These are phyloP conservation scores for Juglanconis sp. DNA, from an alignment of 2,329 filamentous ascomycete genomes.

Conservation along the genomic window DNA sequence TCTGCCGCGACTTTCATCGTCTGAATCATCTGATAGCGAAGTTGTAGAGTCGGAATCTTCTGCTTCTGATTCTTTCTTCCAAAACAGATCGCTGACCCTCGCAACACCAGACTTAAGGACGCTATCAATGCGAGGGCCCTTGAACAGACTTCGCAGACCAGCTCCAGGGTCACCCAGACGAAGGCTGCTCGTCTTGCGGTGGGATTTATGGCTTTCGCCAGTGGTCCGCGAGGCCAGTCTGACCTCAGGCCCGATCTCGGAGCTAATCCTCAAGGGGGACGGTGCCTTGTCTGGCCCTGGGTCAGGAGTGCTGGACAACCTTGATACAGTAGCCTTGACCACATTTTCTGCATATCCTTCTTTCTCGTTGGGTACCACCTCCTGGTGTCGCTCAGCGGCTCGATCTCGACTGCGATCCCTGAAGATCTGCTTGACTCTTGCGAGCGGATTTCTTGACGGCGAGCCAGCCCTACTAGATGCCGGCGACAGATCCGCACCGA, in stretches of 20 bases:
- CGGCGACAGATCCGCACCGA: slow-evolving; percentile 62
- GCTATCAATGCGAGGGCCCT: slow-evolving; percentile 70
- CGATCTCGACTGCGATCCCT: slow-evolving; percentile 51
- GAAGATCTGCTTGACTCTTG: slow-evolving; percentile 54
- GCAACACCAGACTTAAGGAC: slow-evolving; percentile 61
- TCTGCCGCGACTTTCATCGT: slow-evolving; percentile 41
- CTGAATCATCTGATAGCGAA: slow-evolving; percentile 48
- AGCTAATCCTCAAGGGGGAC: slow-evolving; percentile 27
- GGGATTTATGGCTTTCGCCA: slow-evolving; percentile 47
- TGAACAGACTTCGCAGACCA: slow-evolving; percentile 72
- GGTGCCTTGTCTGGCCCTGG: slow-evolving; percentile 26
- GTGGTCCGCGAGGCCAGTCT: slow-evolving; percentile 34
- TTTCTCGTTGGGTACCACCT: slow-evolving; percentile 24
- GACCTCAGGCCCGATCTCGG: slow-evolving; percentile 35
- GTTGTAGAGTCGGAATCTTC: slow-evolving; percentile 33
- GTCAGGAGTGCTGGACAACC: slow-evolving; percentile 8
- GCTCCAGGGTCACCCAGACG: slow-evolving; percentile 43
- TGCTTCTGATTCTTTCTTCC: slow-evolving; percentile 46
- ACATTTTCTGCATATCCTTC: slow-evolving; percentile 26
- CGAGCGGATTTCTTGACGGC: slow-evolving; percentile 58
- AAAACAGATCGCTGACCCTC: slow-evolving; percentile 54
- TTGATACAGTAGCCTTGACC: background rate
- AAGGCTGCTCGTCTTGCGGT: slow-evolving; percentile 48
- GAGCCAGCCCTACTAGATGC: slow-evolving; percentile 58
- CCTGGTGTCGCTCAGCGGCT: slow-evolving; percentile 28